Conservation (phyloP, 768 basidiomycete species). For the Holtermanniella nyarrowii region DNA sequence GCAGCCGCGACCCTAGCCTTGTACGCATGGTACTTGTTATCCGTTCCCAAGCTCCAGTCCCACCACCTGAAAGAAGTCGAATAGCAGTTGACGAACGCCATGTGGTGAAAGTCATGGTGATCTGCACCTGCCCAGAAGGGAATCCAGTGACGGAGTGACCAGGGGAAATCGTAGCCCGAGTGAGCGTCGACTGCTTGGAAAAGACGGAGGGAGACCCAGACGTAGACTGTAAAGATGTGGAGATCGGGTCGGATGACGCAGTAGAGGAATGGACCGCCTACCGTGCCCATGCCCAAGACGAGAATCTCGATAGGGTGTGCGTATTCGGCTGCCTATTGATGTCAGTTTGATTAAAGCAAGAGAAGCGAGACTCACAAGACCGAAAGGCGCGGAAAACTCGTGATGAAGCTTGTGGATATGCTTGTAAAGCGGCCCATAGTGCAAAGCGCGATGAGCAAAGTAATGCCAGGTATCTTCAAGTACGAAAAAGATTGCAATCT, state of each 20-base stretch:
- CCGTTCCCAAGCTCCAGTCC: slow-evolving; percentile 81
- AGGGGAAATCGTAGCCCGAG: slow-evolving; percentile 97
- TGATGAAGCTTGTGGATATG: slow-evolving; percentile 96
- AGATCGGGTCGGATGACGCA: slow-evolving; percentile 62
- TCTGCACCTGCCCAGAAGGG: slow-evolving; percentile 98
- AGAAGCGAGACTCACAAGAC: slow-evolving; percentile 49
- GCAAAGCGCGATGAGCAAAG: slow-evolving; percentile 83
- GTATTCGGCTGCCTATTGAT: slow-evolving; percentile 60
- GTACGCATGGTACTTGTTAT: slow-evolving; percentile 77
- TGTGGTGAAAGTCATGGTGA: slow-evolving; percentile 97
- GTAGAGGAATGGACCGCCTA: slow-evolving; percentile 77
- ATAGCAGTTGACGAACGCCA: slow-evolving; percentile 61
- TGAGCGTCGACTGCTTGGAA: slow-evolving; percentile 98
- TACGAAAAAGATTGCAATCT: slow-evolving; percentile 80
- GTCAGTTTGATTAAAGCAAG: slow-evolving; percentile 28
- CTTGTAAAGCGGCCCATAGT: slow-evolving; percentile 65
- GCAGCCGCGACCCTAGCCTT: slow-evolving; percentile 56
- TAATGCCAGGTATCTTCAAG: slow-evolving; percentile 96
- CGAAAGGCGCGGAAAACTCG: slow-evolving; percentile 93
- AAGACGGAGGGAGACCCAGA: slow-evolving; percentile 85
- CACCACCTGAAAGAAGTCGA: slow-evolving; percentile 86
- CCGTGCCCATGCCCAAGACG: slow-evolving; percentile 85
- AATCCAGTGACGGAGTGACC: slow-evolving; percentile 82
- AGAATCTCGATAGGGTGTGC: slow-evolving; percentile 95
- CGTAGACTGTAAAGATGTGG: slow-evolving; percentile 85